Evolutionary conservation across 2,329 filamentous ascomycete species (phyloP).

Genomic region (Monosporascus sp.): DNA sequence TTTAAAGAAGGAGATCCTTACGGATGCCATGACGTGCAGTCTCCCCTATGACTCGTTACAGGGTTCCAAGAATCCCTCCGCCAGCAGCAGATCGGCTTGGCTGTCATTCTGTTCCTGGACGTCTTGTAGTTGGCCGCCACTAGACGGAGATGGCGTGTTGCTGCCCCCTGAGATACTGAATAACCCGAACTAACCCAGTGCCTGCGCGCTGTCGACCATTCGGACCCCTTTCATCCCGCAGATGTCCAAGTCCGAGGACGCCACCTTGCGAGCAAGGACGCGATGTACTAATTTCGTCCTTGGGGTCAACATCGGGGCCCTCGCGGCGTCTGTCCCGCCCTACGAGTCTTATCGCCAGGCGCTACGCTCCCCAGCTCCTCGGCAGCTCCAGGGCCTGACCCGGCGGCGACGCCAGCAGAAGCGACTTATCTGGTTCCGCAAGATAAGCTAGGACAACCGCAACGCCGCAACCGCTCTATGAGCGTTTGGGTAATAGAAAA

Average conservation of each 20-base stretch:
- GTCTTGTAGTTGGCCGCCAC: slow-evolving; percentile 27
- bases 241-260: slow-evolving; percentile 32
- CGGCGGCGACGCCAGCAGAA: neutral
- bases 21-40: slow-evolving; percentile 38
- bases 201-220: slow-evolving; percentile 41
- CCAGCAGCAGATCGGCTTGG: slow-evolving; percentile 39
- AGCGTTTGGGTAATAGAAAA: too few species aligned
- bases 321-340: slow-evolving; percentile 30
- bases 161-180: too few species aligned
- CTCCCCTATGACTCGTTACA: slow-evolving; percentile 38
- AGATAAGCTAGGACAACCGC: too few species aligned
- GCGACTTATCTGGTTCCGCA: neutral
- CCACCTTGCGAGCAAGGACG: slow-evolving; percentile 30
- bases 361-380: slow-evolving; percentile 34
- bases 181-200: slow-evolving; percentile 19
- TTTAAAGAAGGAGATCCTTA: too few species aligned
- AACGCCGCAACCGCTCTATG: too few species aligned
- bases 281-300: slow-evolving; percentile 36
- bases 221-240: slow-evolving; percentile 39
- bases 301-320: slow-evolving; percentile 30
- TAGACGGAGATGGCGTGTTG: too few species aligned
- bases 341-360: slow-evolving; percentile 27
- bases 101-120: slow-evolving; percentile 38
- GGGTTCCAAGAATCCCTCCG: slow-evolving; percentile 38
- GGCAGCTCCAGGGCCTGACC: slow-evolving; percentile 14